Percentiles rank a stretch among this genome's conserved stretches.
Conservation (phyloP, 192 early-diverging fungal species). For the Gaertneriomyces semiglobifer region DNA sequence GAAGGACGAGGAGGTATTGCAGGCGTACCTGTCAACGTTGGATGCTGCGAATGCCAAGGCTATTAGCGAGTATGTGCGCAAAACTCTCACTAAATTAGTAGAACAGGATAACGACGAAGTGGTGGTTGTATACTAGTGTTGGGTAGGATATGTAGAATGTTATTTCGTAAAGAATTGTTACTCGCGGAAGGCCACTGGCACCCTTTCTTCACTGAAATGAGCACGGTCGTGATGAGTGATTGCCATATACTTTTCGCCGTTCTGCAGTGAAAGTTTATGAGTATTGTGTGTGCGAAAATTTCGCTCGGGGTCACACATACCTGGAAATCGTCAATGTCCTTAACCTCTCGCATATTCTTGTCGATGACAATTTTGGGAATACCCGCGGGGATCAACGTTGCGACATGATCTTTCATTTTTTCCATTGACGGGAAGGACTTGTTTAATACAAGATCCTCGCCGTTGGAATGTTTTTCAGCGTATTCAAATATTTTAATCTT, state of each 20-base stretch:
- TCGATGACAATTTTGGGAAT: constrained; percentile 31
- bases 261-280: neutral
- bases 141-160: neutral
- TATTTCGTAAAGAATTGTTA: neutral
- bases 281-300: no score
- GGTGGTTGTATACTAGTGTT: constrained; percentile 6
- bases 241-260: constrained; percentile 32
- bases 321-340: constrained; percentile 17
- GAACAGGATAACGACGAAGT: constrained; percentile 47
- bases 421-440: constrained; percentile 29
- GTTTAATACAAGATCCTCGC: constrained; percentile 33
- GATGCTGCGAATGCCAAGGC: constrained; percentile 41
- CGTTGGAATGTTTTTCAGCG: constrained; percentile 20
- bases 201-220: constrained; percentile 25
- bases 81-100: constrained; percentile 50
- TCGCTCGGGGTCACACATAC: no score
- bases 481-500: constrained; percentile 32
- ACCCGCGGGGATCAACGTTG: constrained; percentile 24
- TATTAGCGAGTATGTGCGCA: constrained; percentile 48
- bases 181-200: constrained; percentile 23
- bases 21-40: constrained; percentile 36
- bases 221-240: constrained; percentile 26
- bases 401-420: constrained; percentile 24
- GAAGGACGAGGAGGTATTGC: constrained; percentile 24
- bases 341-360: constrained; percentile 24